phyloP scores from a whole-genome alignment of 495 filamentous ascomycete species.

The Pseudevernia furfuracea region DNA sequence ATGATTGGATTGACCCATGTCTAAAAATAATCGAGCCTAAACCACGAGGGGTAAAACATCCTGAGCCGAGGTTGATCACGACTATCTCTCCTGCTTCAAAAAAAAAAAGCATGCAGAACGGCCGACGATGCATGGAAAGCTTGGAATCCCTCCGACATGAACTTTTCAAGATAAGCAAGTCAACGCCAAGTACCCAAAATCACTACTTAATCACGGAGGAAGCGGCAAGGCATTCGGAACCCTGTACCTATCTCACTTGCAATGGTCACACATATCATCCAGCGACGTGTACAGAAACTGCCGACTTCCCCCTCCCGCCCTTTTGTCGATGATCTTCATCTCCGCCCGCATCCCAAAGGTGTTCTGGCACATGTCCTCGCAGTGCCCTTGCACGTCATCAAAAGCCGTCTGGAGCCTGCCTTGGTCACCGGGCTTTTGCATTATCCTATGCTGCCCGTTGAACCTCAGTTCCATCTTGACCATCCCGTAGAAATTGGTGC shows the following conservation, averaged over 20 bases:
- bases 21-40: background rate
- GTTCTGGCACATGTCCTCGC: background rate
- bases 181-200: background rate
- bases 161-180: background rate
- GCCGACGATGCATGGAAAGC: background rate
- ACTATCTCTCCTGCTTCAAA: background rate
- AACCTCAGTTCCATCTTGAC: background rate
- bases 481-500: background rate
- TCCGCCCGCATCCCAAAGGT: background rate
- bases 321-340: background rate
- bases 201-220: background rate
- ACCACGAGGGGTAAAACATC: background rate
- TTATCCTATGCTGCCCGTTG: background rate
- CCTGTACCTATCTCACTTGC: background rate
- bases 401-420: background rate
- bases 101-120: background rate
- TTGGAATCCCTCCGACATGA: background rate
- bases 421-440: background rate
- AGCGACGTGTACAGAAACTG: background rate
- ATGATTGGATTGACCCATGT: background rate
- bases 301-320: background rate
- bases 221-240: no score
- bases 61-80: background rate
- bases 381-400: background rate
- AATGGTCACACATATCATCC: conserved; percentile 5